These are phyloP conservation scores for Leishmania mexicana DNA, from an alignment of 208 protist species.

Conservation along the genomic window DNA sequence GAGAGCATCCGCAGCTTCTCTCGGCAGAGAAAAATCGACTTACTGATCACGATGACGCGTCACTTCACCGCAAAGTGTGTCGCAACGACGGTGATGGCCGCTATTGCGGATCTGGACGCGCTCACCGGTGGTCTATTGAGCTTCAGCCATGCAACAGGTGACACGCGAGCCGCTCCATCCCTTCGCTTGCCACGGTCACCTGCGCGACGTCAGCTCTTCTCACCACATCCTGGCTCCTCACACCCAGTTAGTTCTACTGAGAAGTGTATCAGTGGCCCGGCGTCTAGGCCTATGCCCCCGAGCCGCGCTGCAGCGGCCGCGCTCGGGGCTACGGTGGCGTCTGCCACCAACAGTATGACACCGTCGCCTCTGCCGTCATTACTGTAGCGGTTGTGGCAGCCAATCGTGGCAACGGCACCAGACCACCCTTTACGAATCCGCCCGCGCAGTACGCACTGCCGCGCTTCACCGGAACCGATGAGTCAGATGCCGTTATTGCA, in stretches of 20 bases:
- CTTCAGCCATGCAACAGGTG: constrained; percentile 12
- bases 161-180: not conserved
- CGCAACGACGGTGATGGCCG: constrained; percentile 35
- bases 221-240: not conserved
- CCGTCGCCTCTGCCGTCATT: constrained; percentile 4
- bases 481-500: not conserved
- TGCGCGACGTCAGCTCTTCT: not conserved
- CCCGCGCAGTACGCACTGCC: constrained; percentile 1
- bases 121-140: constrained; percentile 40
- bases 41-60: constrained; percentile 35
- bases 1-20: constrained; percentile 39
- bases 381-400: not conserved
- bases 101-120: constrained; percentile 37
- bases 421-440: constrained; percentile 1
- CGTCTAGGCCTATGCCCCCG: not conserved
- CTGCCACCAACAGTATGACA: constrained; percentile 1
- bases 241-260: not conserved
- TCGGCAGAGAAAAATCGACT: constrained; percentile 35
- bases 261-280: not conserved
- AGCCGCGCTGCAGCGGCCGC: not conserved
- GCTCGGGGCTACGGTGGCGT: not conserved
- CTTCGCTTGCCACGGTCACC: not conserved
- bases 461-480: not conserved
- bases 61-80: constrained; percentile 39
- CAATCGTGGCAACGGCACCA: not conserved